Base-by-base conservation (phyloP, 495 filamentous ascomycete genomes). In the Neurospora terricola region DNA sequence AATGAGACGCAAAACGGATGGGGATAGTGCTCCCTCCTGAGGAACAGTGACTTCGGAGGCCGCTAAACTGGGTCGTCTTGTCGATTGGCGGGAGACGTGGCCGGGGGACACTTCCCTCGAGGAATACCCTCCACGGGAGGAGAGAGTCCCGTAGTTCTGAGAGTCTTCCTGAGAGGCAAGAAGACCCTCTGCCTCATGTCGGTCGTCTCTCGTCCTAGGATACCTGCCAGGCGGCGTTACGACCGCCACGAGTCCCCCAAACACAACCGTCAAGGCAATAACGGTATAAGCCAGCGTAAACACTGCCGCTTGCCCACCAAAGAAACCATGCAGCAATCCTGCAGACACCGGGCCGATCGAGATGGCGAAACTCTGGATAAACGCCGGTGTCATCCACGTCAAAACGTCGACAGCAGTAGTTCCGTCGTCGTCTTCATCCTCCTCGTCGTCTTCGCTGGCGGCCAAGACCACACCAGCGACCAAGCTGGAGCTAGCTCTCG, bases 331-430 rank as follows among this genome's bases (percentile, higher is more conserved):
- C 38, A 81, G 66, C 40, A 72, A 69, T 6, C 78, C 78, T 9
- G 76, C 68, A 23, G 72, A 23, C 1, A 45, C 34, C 3, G 79
- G 79, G 10, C 69, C 79, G 16, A 43, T 45, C 9, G 75, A 27
- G 73, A 81, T 76, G 45, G 78, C 79, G 5, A 45, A 16, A 62
- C 73, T 76, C 37, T 81, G 79, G 11, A 78, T 69, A 23, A 79
- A 38, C 10, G 78, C 72, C 0, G 76, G 74, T 1, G 78, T 72
- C 21, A 78, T 54, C 73, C 73, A 76, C 12, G 73, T 40, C 7
- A 76, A 39, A 5, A 23, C 36, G 36, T 23, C 38, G 54, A 62
- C 54, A 62, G 54, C 54, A 18, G 71, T 42, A 7, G n/a, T 18
- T 3, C 59, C 34, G 18, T 39, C 69, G 38, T 66, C 16, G 34